Base-by-base conservation (phyloP, 1,139 yeast species). In the Taphrina confusa region DNA sequence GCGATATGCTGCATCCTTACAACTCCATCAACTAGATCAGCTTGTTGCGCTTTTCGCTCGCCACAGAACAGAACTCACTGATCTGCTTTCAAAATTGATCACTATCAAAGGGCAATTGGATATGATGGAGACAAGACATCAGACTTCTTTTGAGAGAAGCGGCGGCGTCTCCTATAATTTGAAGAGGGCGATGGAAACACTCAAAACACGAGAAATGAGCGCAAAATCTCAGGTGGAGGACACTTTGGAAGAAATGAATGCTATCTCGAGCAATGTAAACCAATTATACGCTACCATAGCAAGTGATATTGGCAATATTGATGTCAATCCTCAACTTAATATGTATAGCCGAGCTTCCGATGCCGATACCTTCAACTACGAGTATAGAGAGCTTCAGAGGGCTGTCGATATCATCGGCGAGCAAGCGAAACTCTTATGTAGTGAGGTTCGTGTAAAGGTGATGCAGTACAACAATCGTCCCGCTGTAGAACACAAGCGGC, bases 351-450 rank as follows among this genome's bases (percentile, higher is more conserved):
- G 25, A 18, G 36, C 25, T 20, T 6, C 50, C 12, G 50, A 45
- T 14, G 20, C 28, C 22, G 25, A 34, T 9, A 30, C 36, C 6
- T 45, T 45, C 36, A 45, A 45, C 18, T 45, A 8, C 30, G 50
- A 45, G 25, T 45, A 45, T 16, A 16, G 50, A 8, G 50, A 45
- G 25, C 25, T 45, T 23, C 50, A 45, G 22, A 27, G 50, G 16
- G 50, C 50, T 6, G 50, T 18, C 2, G 37, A 45, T 9, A 45
- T 45, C 37, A 28, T 45, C 11, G 31, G 31, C 2, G 52, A 47
- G 20, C 52, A 33, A 12, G 52, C 40, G 20, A 33, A 22, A 12
- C 22, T 20, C 6, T 12, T 34, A 11, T 12, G 22, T 9, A 12
- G 52, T 20, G 52, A 33, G 30, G 22, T 31, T 16, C 52, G 33